Conservation (phyloP, 257 asterid genomes). For the Primulina eburnea region DNA sequence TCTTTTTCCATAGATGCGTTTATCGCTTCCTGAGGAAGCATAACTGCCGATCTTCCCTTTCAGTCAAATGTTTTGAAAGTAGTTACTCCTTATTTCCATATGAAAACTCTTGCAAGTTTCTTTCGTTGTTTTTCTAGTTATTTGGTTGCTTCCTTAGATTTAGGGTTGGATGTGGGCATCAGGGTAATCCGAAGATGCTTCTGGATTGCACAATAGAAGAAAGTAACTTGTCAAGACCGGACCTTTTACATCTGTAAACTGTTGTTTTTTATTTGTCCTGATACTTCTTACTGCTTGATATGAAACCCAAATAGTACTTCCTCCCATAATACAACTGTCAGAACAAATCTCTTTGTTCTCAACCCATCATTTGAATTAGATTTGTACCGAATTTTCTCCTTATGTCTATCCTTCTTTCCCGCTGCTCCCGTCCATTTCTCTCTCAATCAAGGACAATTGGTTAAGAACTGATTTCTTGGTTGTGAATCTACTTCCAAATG, state of each 20-base stretch:
- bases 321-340: background rate
- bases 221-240: background rate
- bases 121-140: background rate
- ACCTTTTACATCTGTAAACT: background rate
- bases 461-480: no score
- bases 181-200: background rate
- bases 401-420: background rate
- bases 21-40: background rate
- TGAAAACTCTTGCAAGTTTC: background rate
- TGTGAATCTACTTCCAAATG: no score
- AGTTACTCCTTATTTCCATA: background rate
- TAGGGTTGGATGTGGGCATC: background rate
- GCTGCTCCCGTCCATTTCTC: background rate
- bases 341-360: no score
- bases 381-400: background rate
- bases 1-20: background rate
- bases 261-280: background rate
- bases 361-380: background rate
- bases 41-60: background rate
- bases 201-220: background rate
- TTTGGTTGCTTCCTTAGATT: background rate
- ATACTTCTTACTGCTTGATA: background rate
- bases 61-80: background rate
- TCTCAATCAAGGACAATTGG: no score
- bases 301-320: background rate